Evolutionary conservation across 805 yeast genomes (phyloP).

Genomic region (Saccharomycopsis amapae): DNA sequence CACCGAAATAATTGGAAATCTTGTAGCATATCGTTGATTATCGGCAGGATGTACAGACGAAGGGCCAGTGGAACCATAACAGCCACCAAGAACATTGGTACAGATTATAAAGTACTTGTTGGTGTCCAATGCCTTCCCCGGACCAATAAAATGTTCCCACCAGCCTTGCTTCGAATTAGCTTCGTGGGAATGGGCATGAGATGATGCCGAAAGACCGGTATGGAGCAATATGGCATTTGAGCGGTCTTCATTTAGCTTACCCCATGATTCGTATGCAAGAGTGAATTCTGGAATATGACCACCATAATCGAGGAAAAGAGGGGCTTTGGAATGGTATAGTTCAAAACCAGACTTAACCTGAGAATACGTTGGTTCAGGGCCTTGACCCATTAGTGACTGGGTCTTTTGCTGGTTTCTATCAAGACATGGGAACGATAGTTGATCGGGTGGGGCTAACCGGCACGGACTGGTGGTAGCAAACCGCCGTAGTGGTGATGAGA

Average conservation of each 20-base stretch:
- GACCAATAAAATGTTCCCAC: conserved; percentile 95
- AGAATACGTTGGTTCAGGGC: conserved; percentile 84
- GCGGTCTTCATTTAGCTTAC: conserved; percentile 50
- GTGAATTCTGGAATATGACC: conserved; percentile 66
- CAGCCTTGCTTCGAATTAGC: conserved; percentile 72
- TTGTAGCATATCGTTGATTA: conserved; percentile 64
- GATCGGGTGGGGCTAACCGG: too few relatives aligned
- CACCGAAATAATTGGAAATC: conserved; percentile 79
- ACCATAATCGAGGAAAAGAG: conserved; percentile 75
- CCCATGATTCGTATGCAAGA: conserved; percentile 95
- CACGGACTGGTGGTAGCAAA: too few relatives aligned
- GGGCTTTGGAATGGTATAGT: conserved; percentile 44
- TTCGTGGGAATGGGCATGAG: conserved; percentile 81
- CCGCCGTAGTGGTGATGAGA: too few relatives aligned
- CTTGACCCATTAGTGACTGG: conserved; percentile 36
- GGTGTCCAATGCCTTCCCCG: conserved; percentile 68
- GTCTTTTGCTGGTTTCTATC: conserved; percentile 38
- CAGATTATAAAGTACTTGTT: conserved; percentile 75
- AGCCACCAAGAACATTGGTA: conserved; percentile 89
- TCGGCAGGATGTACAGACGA: conserved; percentile 70
- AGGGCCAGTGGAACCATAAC: conserved; percentile 94
- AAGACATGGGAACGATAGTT: conserved; percentile 78
- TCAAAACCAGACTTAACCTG: conserved; percentile 63
- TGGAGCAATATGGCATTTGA: conserved; percentile 76
- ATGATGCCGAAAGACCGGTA: conserved; percentile 88